Evolutionary conservation across 2,329 filamentous ascomycete species (phyloP), one percentile per base, ranked within the genome.

Genomic region (Ophiocordyceps australis): DNA sequence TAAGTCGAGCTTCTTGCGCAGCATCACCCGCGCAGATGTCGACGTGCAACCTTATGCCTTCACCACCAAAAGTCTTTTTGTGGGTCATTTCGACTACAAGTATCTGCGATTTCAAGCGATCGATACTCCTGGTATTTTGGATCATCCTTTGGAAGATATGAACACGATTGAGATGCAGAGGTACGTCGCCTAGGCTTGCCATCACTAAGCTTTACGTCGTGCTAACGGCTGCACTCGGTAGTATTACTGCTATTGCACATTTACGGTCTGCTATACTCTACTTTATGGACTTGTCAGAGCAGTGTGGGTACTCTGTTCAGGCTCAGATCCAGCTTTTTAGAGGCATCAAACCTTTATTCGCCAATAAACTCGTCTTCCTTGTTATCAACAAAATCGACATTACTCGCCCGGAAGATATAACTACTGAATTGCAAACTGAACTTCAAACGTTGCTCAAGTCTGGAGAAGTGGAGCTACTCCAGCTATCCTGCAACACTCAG

Each of bases 301-400:
- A 93, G 60, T 94, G 85, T 41, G 89, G 89, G 30, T 98, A 94
- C 59, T 81, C 82, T 3, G 80, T 98, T 12, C 64, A 74, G 35
- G 83, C 85, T 7, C 89, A 98, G 58, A 86, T 94, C 49, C 75
- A 83, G 40, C 72, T 98, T 11, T 98, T 94, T 66, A 74, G 82
- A 60, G 91, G 78, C 51, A 93, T 95, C 54, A 92, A 91, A 59
- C 89, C 89, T 17, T 65, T 98, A 14, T 98, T 98, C 49, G 75
- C 83, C 28, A 94, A 95, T 61, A 95, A 95, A 60, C 67, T 95
- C 25, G 86, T 95, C 23, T 95, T 93, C 49, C 67, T 98, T 30
- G 81, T 95, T 30, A 67, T 95, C 55, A 98, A 98, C 74, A 98
- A 98, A 65, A 94, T 94, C 38, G 89, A 98, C 50, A 70, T 95